phyloP scores from a whole-genome alignment of 2,329 filamentous ascomycete species.

The Calonectria pauciramosa region DNA sequence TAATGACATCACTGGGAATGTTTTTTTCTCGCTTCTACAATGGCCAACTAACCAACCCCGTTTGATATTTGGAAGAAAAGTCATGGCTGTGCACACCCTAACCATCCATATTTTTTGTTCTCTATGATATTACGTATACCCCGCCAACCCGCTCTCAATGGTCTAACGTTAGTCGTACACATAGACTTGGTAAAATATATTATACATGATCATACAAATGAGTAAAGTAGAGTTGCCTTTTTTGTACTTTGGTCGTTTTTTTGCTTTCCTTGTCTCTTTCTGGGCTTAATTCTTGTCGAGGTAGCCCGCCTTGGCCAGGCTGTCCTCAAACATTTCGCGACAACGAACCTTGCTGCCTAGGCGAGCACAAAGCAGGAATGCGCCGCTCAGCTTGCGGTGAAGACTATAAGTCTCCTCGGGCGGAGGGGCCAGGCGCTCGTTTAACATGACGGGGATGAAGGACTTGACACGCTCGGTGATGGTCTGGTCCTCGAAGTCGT shows the following conservation, averaged over 20 bases:
- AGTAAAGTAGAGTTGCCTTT: slow-evolving; percentile 18
- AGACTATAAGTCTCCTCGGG: slow-evolving; percentile 98
- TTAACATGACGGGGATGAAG: slow-evolving; percentile 93
- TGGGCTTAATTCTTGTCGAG: slow-evolving; percentile 21
- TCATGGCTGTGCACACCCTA: neutral
- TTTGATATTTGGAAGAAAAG: neutral
- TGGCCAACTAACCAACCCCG: neutral
- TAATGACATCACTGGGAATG: neutral
- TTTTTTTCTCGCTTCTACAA: neutral
- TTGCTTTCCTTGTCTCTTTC: neutral
- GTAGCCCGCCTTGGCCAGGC: slow-evolving; percentile 55
- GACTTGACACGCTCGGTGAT: slow-evolving; percentile 93
- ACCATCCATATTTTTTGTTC: slow-evolving; percentile 17
- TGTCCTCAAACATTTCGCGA: slow-evolving; percentile 81
- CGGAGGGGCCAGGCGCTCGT: slow-evolving; percentile 88
- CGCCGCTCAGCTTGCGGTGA: slow-evolving; percentile 94
- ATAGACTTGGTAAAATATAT: slow-evolving; percentile 22
- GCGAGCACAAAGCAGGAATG: slow-evolving; percentile 91
- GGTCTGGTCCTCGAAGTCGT: slow-evolving; percentile 94
- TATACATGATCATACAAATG: slow-evolving; percentile 28
- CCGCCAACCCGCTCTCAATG: slow-evolving; percentile 18
- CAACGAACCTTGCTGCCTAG: slow-evolving; percentile 88
- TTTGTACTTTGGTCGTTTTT: neutral
- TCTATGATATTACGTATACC: slow-evolving; percentile 27
- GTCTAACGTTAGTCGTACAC: slow-evolving; percentile 22